These are phyloP conservation scores for Lyophyllum decastes DNA, from an alignment of 768 basidiomycete species.

Conservation along the genomic window DNA sequence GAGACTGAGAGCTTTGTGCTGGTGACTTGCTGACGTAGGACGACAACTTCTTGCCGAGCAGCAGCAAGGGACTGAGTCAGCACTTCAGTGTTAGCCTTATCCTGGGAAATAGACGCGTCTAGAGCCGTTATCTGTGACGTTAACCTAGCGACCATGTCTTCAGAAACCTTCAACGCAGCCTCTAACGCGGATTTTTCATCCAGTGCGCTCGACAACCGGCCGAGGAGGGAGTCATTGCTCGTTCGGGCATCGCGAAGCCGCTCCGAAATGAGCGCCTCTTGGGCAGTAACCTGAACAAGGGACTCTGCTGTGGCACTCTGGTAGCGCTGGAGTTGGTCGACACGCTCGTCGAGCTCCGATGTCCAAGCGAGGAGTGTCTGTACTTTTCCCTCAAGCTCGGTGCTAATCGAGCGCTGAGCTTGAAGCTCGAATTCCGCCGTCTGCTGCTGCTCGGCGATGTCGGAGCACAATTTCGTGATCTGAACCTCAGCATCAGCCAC, in stretches of 20 bases:
- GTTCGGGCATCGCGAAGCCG: constrained; percentile 7
- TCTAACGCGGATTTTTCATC: constrained; percentile 6
- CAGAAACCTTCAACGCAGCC: constrained; percentile 3
- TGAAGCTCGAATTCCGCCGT: constrained; percentile 1
- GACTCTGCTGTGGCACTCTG: background rate
- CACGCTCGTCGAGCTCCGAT: constrained; percentile 1
- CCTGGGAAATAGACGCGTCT: background rate
- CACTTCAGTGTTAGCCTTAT: background rate
- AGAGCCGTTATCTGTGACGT: constrained; percentile 2
- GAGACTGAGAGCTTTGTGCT: background rate
- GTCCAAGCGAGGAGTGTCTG: background rate
- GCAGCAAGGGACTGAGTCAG: constrained; percentile 1
- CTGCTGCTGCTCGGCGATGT: background rate
- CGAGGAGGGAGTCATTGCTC: constrained; percentile 4
- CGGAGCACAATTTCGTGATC: background rate
- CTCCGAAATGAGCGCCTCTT: background rate
- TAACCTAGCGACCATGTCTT: constrained; percentile 4
- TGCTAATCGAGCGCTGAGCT: background rate
- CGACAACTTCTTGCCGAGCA: background rate
- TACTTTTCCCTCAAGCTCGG: background rate
- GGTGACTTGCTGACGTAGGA: background rate
- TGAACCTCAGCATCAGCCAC: constrained; percentile 12
- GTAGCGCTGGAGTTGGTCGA: background rate
- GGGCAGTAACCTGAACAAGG: background rate
- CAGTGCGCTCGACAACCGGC: constrained; percentile 6